Evolutionary conservation across 169 alveolate genomes (phyloP).

Genomic region (Eimeria sp.): DNA sequence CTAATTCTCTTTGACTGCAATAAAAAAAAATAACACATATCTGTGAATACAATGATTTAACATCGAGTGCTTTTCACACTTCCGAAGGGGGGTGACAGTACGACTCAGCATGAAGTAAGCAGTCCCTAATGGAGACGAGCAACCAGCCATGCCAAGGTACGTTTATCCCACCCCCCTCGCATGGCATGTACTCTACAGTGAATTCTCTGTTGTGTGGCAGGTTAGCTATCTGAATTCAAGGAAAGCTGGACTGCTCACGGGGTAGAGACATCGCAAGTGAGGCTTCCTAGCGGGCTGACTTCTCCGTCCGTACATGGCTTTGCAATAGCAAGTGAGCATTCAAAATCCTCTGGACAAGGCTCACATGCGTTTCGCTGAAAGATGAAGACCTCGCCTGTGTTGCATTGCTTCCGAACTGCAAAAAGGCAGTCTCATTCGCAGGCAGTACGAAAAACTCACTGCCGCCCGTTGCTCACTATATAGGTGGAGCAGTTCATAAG

Average conservation of each 20-base stretch:
- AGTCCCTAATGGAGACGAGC: not conserved
- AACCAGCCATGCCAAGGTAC: not conserved
- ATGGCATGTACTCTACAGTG: not conserved
- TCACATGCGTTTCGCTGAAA: conserved; percentile 27
- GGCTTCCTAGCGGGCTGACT: conserved; percentile 48
- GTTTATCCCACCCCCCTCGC: not conserved
- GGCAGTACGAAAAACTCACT: not conserved
- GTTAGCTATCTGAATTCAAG: not conserved
- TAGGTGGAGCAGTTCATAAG: not conserved
- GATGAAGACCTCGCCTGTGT: conserved; percentile 23
- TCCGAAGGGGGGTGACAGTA: not conserved
- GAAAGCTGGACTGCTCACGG: not conserved
- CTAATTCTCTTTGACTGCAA: conserved; percentile 17
- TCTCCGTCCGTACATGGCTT: conserved; percentile 60
- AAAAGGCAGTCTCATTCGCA: not conserved
- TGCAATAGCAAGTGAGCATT: conserved; percentile 30
- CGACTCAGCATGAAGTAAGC: not conserved
- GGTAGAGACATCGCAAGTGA: conserved; percentile 16
- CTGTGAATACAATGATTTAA: not conserved
- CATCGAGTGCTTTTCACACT: not conserved
- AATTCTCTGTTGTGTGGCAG: not conserved
- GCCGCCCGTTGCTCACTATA: not conserved
- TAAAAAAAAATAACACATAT: not conserved
- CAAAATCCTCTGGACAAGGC: conserved; percentile 41
- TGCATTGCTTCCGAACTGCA: conserved; percentile 61